A percentile compares a stretch with the other conserved stretches of the same genome.
These are phyloP conservation scores for Scheffersomyces coipomensis DNA, from an alignment of 805 yeast species.

Conservation along the genomic window DNA sequence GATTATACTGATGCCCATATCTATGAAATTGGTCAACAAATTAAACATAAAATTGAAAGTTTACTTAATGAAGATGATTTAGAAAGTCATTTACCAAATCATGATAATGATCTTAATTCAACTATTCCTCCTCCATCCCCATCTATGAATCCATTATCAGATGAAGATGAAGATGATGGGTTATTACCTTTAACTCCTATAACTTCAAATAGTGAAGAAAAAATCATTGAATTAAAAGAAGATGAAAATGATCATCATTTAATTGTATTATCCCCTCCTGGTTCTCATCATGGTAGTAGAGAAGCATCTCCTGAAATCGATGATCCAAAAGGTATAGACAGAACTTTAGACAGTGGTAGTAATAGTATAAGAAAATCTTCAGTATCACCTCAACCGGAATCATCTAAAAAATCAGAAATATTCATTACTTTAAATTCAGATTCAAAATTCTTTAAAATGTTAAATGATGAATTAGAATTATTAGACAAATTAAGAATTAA, in stretches of 20 bases:
- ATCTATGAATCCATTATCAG: not conserved
- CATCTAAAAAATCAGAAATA: slow-evolving; percentile 28
- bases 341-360: not conserved
- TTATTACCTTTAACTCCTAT: not conserved
- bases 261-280: slow-evolving; percentile 6
- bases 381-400: not conserved
- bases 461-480: slow-evolving; percentile 51
- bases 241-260: slow-evolving; percentile 18
- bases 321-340: not conserved
- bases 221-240: slow-evolving; percentile 27
- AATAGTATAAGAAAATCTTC: no score
- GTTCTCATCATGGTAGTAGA: slow-evolving; percentile 1
- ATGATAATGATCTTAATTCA: not conserved
- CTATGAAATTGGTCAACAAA: slow-evolving; percentile 24
- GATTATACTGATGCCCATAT: slow-evolving; percentile 33
- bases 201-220: slow-evolving; percentile 3
- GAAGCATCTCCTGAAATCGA: not conserved
- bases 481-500: slow-evolving; percentile 43
- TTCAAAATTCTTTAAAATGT: slow-evolving; percentile 56
- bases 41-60: slow-evolving; percentile 24
- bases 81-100: not conserved
- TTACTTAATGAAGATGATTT: slow-evolving; percentile 22
- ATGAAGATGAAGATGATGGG: no score
- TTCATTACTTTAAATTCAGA: slow-evolving; percentile 52
- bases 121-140: not conserved